phyloP scores from a whole-genome alignment of 106 monocot species.

The Agapanthus africanus region DNA sequence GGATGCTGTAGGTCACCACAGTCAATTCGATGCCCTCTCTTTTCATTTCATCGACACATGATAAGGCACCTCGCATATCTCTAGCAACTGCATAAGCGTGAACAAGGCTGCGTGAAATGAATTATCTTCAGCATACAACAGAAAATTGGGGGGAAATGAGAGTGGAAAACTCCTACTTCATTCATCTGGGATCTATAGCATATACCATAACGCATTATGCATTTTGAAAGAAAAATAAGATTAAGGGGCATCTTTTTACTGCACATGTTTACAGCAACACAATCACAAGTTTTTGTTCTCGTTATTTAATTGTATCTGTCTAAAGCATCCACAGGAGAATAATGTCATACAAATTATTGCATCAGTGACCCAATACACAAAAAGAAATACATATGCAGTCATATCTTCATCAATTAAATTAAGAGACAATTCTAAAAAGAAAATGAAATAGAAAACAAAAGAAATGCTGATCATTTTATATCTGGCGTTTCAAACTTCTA shows the following conservation, averaged over 20 bases:
- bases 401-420: too few relatives aligned
- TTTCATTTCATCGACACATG: slow-evolving; percentile 93
- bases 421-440: too few relatives aligned
- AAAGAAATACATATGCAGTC: background rate
- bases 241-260: background rate
- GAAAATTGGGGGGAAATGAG: background rate
- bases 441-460: too few relatives aligned
- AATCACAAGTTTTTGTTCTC: background rate
- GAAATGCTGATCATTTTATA: too few relatives aligned
- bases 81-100: slow-evolving; percentile 99
- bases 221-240: background rate
- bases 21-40: slow-evolving; percentile 73
- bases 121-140: slow-evolving; percentile 35
- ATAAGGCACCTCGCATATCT: slow-evolving; percentile 95
- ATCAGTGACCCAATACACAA: background rate
- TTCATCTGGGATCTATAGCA: background rate
- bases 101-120: slow-evolving; percentile 97
- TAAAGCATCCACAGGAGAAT: background rate
- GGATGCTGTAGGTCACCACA: slow-evolving; percentile 87
- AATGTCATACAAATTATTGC: background rate
- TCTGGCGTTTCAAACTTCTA: too few relatives aligned
- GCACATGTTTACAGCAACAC: background rate
- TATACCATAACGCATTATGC: background rate
- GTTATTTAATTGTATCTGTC: background rate
- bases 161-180: background rate